Percentiles rank a stretch among this genome's conserved stretches.
Evolutionary conservation across 2,329 filamentous ascomycete species (phyloP).

Genomic region (Nannizziopsis arthrosporioides): DNA sequence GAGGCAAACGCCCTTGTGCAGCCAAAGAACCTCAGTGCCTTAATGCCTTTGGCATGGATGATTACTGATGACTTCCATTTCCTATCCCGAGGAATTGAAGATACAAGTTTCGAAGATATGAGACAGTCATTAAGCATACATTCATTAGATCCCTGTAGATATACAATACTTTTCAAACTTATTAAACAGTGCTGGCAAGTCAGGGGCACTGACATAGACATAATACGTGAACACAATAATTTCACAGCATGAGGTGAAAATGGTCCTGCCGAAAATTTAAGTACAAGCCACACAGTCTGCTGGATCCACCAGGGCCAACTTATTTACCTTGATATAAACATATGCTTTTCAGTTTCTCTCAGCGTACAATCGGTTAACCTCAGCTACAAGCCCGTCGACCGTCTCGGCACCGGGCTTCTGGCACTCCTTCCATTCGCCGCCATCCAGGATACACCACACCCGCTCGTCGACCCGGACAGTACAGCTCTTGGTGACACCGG

Average conservation of each 20-base stretch:
- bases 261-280: neutral
- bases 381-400: constrained; percentile 55
- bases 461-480: constrained; percentile 68
- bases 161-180: neutral
- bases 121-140: neutral
- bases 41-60: no score
- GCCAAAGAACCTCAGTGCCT: no score
- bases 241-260: neutral
- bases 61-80: no score
- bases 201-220: neutral
- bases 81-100: no score
- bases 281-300: constrained; percentile 1
- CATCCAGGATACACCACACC: constrained; percentile 74
- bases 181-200: no score
- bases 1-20: no score
- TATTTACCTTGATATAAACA: neutral
- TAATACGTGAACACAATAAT: neutral
- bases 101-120: no score
- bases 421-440: constrained; percentile 68
- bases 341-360: constrained; percentile 20
- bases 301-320: neutral
- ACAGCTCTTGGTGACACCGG: constrained; percentile 60
- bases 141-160: neutral
- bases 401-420: constrained; percentile 47
- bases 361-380: constrained; percentile 59